Percentiles rank a stretch among this genome's conserved stretches.
phyloP scores from a whole-genome alignment of 1,284 basidiomycete species.

The Rhodotorula sp. region DNA sequence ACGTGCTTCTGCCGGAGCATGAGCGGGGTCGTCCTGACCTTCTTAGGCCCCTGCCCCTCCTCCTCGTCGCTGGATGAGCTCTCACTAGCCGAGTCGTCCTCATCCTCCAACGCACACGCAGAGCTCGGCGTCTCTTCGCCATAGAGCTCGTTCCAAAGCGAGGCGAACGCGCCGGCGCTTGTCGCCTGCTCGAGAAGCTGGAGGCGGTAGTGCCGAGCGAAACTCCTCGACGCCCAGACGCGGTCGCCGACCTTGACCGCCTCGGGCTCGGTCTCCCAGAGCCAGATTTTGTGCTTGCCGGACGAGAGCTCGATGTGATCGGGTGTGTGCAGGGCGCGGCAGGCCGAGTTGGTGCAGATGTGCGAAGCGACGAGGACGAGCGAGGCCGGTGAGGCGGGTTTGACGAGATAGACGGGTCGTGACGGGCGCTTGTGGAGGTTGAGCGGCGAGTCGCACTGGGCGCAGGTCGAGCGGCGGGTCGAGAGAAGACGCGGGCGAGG shows the following conservation, averaged over 20 bases:
- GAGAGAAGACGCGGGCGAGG: conserved; percentile 10
- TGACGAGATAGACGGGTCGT: conserved; percentile 1
- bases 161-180: conserved; percentile 13
- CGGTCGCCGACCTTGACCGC: conserved; percentile 22
- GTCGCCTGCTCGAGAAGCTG: conserved; percentile 9
- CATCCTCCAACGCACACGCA: neutral
- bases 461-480: conserved; percentile 14
- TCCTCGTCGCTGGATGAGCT: neutral
- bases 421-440: neutral
- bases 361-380: conserved; percentile 10
- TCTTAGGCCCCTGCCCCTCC: neutral
- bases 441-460: conserved; percentile 18
- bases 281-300: neutral
- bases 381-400: neutral
- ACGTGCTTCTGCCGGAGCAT: conserved; percentile 4
- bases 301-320: conserved; percentile 27
- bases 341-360: conserved; percentile 11
- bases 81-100: neutral
- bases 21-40: neutral
- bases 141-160: conserved; percentile 15
- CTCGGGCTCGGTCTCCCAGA: conserved; percentile 12
- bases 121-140: neutral
- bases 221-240: conserved; percentile 2
- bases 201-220: neutral
- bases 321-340: conserved; percentile 13